phyloP scores from a whole-genome alignment of 108 stramenopile genomes.

The Pseudonitzschia delicatissima region DNA sequence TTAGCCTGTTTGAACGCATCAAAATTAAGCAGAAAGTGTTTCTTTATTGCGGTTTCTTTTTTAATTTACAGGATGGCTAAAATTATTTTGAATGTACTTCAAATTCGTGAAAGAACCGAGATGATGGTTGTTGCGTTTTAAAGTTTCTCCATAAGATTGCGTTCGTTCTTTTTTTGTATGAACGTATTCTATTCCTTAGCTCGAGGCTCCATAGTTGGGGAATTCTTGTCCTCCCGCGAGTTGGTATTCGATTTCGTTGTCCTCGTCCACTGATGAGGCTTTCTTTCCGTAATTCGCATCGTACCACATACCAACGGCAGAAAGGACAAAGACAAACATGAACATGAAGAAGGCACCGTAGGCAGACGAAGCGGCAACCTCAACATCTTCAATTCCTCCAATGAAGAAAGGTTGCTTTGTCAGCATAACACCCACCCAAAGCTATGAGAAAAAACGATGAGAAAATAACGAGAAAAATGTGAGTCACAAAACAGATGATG shows the following conservation, averaged over 20 bases:
- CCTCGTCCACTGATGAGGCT: conserved; percentile 13
- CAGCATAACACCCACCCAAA: conserved; percentile 43
- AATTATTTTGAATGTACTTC: too few species aligned
- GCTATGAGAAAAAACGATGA: conserved; percentile 3
- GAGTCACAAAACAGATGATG: too few species aligned
- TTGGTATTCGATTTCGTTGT: conserved; percentile 42
- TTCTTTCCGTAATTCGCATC: conserved; percentile 36
- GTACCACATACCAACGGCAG: conserved; percentile 44
- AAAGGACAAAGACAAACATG: conserved; percentile 31
- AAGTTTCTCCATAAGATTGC: too few species aligned
- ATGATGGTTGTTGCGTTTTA: too few species aligned
- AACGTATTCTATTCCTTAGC: conserved; percentile 20
- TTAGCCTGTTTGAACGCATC: too few species aligned
- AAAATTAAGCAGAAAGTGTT: too few species aligned
- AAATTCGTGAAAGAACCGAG: too few species aligned
- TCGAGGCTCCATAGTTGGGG: conserved; percentile 47
- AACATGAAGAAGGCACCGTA: conserved; percentile 85
- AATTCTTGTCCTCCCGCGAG: conserved; percentile 33
- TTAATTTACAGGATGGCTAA: too few species aligned
- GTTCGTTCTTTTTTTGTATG: too few species aligned
- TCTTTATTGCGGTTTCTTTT: too few species aligned
- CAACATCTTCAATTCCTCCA: conserved; percentile 70
- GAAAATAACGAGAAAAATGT: neutral
- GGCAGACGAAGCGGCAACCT: conserved; percentile 62
- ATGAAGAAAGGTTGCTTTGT: conserved; percentile 77